These are phyloP conservation scores for Sanghuangporus weigelae DNA, from an alignment of 1,284 basidiomycete genomes.

Conservation along the genomic window DNA sequence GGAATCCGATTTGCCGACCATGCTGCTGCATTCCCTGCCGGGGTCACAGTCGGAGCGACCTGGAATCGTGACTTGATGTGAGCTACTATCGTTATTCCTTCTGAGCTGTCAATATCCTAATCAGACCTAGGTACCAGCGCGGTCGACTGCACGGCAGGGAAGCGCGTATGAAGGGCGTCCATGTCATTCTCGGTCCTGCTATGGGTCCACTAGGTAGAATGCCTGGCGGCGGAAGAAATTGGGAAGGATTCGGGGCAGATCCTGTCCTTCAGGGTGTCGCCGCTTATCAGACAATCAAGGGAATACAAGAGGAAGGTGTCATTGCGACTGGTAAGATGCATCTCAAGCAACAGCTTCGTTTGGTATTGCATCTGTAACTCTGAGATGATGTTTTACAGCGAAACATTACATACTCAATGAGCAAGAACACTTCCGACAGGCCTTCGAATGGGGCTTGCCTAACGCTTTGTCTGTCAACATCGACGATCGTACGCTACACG, in stretches of 20 bases:
- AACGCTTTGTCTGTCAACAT: constrained; percentile 35
- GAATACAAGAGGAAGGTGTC: constrained; percentile 43
- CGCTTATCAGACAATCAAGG: constrained; percentile 37
- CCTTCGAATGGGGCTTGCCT: constrained; percentile 20
- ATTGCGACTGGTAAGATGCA: constrained; percentile 36
- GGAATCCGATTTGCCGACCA: constrained; percentile 27
- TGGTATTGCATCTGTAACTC: background rate
- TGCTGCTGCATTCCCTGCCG: constrained; percentile 39
- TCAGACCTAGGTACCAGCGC: constrained; percentile 34
- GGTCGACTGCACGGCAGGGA: constrained; percentile 71
- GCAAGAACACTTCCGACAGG: constrained; percentile 32
- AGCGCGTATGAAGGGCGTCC: constrained; percentile 67
- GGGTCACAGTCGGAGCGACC: constrained; percentile 51
- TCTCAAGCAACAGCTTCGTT: background rate
- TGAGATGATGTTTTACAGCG: constrained; percentile 3
- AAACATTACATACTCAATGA: constrained; percentile 32
- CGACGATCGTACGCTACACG: constrained; percentile 40
- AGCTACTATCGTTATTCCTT: background rate
- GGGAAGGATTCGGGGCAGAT: constrained; percentile 62
- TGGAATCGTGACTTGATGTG: constrained; percentile 43
- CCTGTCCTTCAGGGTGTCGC: constrained; percentile 42
- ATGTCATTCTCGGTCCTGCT: constrained; percentile 56
- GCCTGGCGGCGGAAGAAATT: constrained; percentile 56
- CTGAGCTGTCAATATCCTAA: background rate
- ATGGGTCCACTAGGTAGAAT: constrained; percentile 45